Conservation (phyloP, 768 basidiomycete species). For the Hygrophoropsis aurantiaca region DNA sequence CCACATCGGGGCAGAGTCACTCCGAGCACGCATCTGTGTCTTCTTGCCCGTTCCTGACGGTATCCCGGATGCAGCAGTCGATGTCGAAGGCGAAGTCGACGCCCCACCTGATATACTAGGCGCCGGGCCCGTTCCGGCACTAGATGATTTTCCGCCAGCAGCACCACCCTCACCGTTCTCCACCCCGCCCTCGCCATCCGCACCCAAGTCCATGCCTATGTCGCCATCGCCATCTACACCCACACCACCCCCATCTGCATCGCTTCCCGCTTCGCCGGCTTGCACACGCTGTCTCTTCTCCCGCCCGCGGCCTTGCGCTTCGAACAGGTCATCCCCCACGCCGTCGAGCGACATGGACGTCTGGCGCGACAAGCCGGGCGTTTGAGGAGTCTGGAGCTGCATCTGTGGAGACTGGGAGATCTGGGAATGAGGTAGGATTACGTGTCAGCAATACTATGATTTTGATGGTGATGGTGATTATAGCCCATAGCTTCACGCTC, state of each 20-base stretch:
- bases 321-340: constrained; percentile 23
- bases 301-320: constrained; percentile 16
- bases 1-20: constrained; percentile 25
- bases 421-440: too few relatives aligned
- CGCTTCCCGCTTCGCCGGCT: too few relatives aligned
- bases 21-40: constrained; percentile 19
- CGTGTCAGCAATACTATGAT: too few relatives aligned
- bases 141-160: constrained; percentile 4
- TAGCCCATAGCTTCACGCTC: too few relatives aligned
- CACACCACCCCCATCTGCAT: constrained; percentile 12
- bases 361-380: too few relatives aligned
- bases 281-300: constrained; percentile 22
- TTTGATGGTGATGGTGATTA: too few relatives aligned
- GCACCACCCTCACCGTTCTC: constrained; percentile 7
- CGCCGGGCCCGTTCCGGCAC: constrained; percentile 16
- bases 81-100: constrained; percentile 16
- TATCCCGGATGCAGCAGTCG: constrained; percentile 13
- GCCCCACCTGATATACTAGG: too few relatives aligned
- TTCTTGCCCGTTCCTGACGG: constrained; percentile 16
- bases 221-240: not conserved
- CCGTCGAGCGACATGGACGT: constrained; percentile 26
- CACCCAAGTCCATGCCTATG: constrained; percentile 2
- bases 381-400: too few relatives aligned
- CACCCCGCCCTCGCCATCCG: constrained; percentile 11
- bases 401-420: too few relatives aligned